Evolutionary conservation across 768 basidiomycete species (phyloP), one percentile per base, ranked within the genome.

Genomic region (Suillus clintonianus): DNA sequence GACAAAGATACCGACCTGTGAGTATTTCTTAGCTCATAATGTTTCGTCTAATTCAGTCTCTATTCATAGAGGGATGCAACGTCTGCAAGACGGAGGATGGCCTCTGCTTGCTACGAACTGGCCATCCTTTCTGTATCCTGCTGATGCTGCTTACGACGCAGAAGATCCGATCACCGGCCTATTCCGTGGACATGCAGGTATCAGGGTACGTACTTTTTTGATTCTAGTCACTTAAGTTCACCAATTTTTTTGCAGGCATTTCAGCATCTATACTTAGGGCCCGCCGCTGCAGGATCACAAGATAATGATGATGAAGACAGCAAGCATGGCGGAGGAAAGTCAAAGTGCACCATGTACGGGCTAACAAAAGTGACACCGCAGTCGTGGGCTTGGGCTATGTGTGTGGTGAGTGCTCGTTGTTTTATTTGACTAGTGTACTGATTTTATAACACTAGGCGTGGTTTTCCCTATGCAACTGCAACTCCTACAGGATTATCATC

Each of bases 221-320:
- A n/a, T n/a, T 39, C 14, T 5, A 14, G 10, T 39, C 14, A 39
- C 5, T 39, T 39, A 1, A 39, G 5, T 32, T 55, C n/a, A 56
- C 53, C 7, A 8, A 14, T n/a, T 11, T 62, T 34, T 53, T 55
- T 15, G 41, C 17, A 13, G 32, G 14, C 17, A 17, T 55, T 43
- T 34, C 37, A 22, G 19, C 42, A 62, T 55, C 24, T 62, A 39
- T 56, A 53, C 53, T 36, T 62, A 19, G 61, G 61, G 5, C 61
- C 53, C 4, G 19, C 61, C 10, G 34, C 60, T 30, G 60, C 60
- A 50, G 53, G 45, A 47, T 47, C 10, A 47, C 45, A 22, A 24
- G 22, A 22, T 19, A 22, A 47, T 22, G 45, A 24, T 13, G 45
- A 24, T 5, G 45, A 47, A 13, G 45, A 47, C 4, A 11, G 45